Conservation (phyloP, 306 rosid species). For the Inga laurina region DNA sequence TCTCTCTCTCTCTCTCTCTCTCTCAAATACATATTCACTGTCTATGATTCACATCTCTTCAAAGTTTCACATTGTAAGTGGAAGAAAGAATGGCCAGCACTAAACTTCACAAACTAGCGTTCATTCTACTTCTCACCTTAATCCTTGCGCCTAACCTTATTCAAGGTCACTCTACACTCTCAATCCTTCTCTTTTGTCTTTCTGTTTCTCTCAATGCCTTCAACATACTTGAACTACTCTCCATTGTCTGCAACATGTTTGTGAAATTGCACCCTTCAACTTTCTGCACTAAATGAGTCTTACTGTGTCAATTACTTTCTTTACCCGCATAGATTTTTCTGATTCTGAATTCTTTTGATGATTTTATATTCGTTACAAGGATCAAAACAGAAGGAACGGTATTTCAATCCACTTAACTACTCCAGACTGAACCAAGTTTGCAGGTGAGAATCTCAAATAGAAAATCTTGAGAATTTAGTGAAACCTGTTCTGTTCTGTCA, state of each 20-base stretch:
- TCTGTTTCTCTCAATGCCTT: neutral
- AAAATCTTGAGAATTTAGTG: neutral
- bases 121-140: constrained; percentile 47
- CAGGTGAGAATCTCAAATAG: constrained; percentile 42
- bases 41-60: constrained; percentile 27
- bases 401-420: constrained; percentile 40
- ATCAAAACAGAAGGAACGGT: constrained; percentile 37
- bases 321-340: neutral
- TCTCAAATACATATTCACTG: constrained; percentile 18
- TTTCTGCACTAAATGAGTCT: neutral
- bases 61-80: constrained; percentile 21
- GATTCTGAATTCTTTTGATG: neutral
- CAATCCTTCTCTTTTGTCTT: neutral
- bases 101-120: constrained; percentile 26
- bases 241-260: neutral
- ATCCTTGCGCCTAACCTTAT: constrained; percentile 46
- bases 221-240: neutral
- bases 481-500: neutral
- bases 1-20: constrained; percentile 11
- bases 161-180: constrained; percentile 44
- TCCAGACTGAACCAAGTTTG: constrained; percentile 35
- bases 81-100: constrained; percentile 38
- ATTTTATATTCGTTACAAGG: constrained; percentile 40
- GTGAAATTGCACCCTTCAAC: neutral
- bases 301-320: neutral